Percentiles rank a stretch among this genome's conserved stretches.
phyloP scores from a whole-genome alignment of 768 basidiomycete genomes.

The Agrocybe praecox region DNA sequence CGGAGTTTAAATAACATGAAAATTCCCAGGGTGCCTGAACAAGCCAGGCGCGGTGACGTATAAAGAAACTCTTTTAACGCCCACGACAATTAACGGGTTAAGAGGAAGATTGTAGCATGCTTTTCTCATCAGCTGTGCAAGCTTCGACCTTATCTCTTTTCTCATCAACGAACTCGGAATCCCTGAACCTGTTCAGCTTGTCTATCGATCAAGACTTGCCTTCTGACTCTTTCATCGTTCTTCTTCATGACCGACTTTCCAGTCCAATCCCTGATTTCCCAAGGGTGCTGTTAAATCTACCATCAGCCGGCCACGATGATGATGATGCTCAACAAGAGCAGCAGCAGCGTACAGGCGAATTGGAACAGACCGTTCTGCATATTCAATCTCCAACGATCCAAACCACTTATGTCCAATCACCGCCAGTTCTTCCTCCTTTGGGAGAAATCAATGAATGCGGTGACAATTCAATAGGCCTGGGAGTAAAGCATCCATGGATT shows the following conservation, averaged over 20 bases:
- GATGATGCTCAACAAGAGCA: conserved; percentile 25
- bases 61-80: not conserved
- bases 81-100: not conserved
- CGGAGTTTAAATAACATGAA: too few relatives aligned
- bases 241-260: conserved; percentile 62
- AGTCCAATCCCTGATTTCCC: conserved; percentile 51
- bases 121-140: conserved; percentile 48
- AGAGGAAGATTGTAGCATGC: not conserved
- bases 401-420: conserved; percentile 70
- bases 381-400: conserved; percentile 76
- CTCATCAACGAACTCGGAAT: conserved; percentile 69
- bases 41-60: too few relatives aligned
- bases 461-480: conserved; percentile 37
- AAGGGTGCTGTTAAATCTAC: conserved; percentile 45
- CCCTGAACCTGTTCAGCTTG: conserved; percentile 56
- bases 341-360: conserved; percentile 31
- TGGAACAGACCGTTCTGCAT: conserved; percentile 74
- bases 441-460: conserved; percentile 1
- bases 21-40: too few relatives aligned
- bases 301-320: conserved; percentile 21
- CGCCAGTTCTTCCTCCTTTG: conserved; percentile 27
- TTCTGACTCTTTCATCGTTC: conserved; percentile 64
- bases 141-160: conserved; percentile 70
- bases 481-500: conserved; percentile 72
- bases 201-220: conserved; percentile 52